phyloP scores from a whole-genome alignment of 306 rosid species.

The Glycine tomentella region DNA sequence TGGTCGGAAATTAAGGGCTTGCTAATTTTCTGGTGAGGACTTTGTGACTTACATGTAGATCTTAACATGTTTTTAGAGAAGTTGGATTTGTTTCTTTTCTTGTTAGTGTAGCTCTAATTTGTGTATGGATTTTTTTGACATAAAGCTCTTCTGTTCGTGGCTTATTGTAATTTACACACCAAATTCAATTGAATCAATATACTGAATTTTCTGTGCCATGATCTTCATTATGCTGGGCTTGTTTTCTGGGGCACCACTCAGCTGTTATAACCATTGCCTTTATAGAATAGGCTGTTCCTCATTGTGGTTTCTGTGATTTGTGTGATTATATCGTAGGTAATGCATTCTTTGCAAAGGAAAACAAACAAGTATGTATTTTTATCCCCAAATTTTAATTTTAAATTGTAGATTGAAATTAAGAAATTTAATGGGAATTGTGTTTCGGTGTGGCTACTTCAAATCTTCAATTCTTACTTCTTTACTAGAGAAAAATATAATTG shows the following conservation, averaged over 20 bases:
- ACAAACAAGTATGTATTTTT: slow-evolving; percentile 56
- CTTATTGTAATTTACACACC: slow-evolving; percentile 43
- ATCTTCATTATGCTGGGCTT: slow-evolving; percentile 7
- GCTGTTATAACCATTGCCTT: background rate
- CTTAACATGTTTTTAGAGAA: slow-evolving; percentile 48
- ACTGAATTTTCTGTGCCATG: slow-evolving; percentile 33
- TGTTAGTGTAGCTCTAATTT: slow-evolving; percentile 40
- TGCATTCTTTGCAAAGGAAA: slow-evolving; percentile 62
- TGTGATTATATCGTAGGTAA: slow-evolving; percentile 65
- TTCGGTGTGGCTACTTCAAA: background rate
- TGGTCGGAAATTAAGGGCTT: slow-evolving; percentile 44
- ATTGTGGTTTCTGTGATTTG: slow-evolving; percentile 58
- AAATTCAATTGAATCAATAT: slow-evolving; percentile 46
- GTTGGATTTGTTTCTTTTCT: slow-evolving; percentile 50
- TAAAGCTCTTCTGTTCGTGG: slow-evolving; percentile 24
- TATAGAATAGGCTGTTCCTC: slow-evolving; percentile 59
- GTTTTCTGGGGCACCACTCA: background rate
- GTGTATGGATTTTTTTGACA: slow-evolving; percentile 37
- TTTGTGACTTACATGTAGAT: slow-evolving; percentile 56
- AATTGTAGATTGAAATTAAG: background rate
- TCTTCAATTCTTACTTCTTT: slow-evolving; percentile 18
- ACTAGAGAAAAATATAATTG: background rate
- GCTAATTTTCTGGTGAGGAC: slow-evolving; percentile 54
- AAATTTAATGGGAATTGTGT: background rate
- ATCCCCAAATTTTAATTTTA: background rate